These are phyloP conservation scores for Paraglomus occultum DNA, from an alignment of 192 early-diverging fungal species.

Conservation along the genomic window DNA sequence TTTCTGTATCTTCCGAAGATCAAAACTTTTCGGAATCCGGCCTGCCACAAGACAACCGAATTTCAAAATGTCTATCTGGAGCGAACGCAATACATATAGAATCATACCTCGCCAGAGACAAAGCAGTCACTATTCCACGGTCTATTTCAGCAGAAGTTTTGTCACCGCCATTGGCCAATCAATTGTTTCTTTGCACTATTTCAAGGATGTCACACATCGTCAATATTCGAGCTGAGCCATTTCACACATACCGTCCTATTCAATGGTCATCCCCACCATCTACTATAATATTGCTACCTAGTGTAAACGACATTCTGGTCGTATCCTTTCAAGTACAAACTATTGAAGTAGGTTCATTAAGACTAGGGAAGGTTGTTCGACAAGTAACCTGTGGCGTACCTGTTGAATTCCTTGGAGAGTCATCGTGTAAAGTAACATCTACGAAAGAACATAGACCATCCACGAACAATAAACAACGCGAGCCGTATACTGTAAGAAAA, in stretches of 20 bases:
- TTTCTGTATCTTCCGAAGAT: too few relatives aligned
- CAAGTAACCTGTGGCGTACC: not conserved
- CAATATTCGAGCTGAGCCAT: not conserved
- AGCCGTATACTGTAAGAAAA: slow-evolving; percentile 3
- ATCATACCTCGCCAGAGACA: not conserved
- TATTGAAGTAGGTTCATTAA: slow-evolving; percentile 14
- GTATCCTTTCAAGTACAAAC: not conserved
- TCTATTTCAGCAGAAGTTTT: not conserved
- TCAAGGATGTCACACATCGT: slow-evolving; percentile 1
- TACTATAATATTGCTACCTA: slow-evolving; percentile 3
- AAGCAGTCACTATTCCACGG: not conserved
- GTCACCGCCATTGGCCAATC: not conserved
- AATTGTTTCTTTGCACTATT: not conserved
- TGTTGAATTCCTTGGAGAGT: slow-evolving; percentile 6
- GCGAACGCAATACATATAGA: not conserved
- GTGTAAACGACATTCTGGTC: not conserved
- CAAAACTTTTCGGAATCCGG: not conserved
- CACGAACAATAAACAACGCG: not conserved
- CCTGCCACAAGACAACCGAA: not conserved
- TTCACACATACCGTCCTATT: not conserved
- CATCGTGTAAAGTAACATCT: not conserved
- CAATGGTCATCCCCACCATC: not conserved
- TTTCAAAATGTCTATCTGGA: not conserved
- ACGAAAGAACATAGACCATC: not conserved
- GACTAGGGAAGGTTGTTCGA: slow-evolving; percentile 3